Conservation (phyloP, 805 yeast genomes). For the Vanderwaltozyma verrucispora region DNA sequence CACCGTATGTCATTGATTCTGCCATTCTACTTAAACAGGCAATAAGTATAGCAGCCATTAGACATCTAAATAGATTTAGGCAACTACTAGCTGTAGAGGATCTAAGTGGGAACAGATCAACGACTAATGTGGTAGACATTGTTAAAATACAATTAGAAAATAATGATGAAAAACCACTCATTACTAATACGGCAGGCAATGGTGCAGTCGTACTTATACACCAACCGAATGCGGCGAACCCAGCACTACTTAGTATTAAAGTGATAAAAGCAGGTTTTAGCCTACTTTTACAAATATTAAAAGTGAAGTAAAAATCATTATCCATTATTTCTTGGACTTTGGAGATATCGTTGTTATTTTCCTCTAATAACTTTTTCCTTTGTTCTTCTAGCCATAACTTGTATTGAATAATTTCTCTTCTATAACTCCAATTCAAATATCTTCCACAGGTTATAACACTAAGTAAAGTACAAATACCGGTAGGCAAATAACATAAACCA, state of each 20-base stretch:
- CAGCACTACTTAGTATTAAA: constrained; percentile 30
- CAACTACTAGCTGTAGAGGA: constrained; percentile 69
- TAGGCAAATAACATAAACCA: constrained; percentile 65
- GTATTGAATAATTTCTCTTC: constrained; percentile 13
- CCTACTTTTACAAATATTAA: constrained; percentile 48
- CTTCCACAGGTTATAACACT: constrained; percentile 55
- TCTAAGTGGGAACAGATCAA: constrained; percentile 63
- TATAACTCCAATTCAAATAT: constrained; percentile 38
- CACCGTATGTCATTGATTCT: constrained; percentile 51
- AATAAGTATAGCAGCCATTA: constrained; percentile 58
- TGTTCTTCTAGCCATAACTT: constrained; percentile 15
- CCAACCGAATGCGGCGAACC: constrained; percentile 61
- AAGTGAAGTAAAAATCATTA: constrained; percentile 28
- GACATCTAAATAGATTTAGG: constrained; percentile 63
- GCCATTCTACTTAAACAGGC: constrained; percentile 60
- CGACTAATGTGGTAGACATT: constrained; percentile 52
- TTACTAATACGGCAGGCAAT: constrained; percentile 46
- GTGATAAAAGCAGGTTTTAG: constrained; percentile 38
- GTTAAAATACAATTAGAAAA: constrained; percentile 51
- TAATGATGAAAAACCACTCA: constrained; percentile 46
- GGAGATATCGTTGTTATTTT: constrained; percentile 11
- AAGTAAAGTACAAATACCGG: constrained; percentile 54
- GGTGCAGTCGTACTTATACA: constrained; percentile 40
- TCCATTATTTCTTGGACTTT: constrained; percentile 14
- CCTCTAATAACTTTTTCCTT: constrained; percentile 10